Conservation (phyloP, 2,329 filamentous ascomycete genomes). For the Xylariales sp. region DNA sequence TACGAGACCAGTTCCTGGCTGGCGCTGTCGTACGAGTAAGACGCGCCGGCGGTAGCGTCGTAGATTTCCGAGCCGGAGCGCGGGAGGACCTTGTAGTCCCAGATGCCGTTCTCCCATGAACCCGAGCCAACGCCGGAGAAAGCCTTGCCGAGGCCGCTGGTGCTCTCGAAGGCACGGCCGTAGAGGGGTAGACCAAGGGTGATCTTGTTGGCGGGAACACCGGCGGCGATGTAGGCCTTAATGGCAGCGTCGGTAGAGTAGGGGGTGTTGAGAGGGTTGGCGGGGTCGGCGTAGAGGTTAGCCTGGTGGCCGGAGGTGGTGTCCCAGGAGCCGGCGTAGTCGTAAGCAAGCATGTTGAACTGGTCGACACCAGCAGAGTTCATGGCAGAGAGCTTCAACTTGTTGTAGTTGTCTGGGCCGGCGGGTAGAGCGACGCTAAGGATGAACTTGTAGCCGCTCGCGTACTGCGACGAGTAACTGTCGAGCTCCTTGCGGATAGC, state of each 20-base stretch:
- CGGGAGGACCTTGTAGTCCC: constrained; percentile 85
- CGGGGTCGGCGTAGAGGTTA: constrained; percentile 71
- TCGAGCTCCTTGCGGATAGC: constrained; percentile 61
- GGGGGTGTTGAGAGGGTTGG: constrained; percentile 70
- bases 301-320: constrained; percentile 73
- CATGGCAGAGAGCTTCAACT: constrained; percentile 60
- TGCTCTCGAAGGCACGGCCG: constrained; percentile 73
- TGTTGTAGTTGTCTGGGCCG: constrained; percentile 59
- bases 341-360: constrained; percentile 77
- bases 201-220: constrained; percentile 74
- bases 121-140: constrained; percentile 75
- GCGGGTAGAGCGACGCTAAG: constrained; percentile 66
- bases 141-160: constrained; percentile 72
- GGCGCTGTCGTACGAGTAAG: constrained; percentile 75
- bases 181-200: constrained; percentile 85
- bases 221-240: constrained; percentile 70
- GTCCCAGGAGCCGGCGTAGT: constrained; percentile 78
- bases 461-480: constrained; percentile 58
- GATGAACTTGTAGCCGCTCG: constrained; percentile 62
- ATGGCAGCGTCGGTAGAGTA: constrained; percentile 77
- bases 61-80: constrained; percentile 65
- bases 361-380: constrained; percentile 60
- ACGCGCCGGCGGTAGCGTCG: constrained; percentile 69
- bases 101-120: constrained; percentile 79
- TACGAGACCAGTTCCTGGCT: constrained; percentile 76